These are phyloP conservation scores for Metarhizium robertsii DNA, from an alignment of 2,329 filamentous ascomycete genomes.

Conservation along the genomic window DNA sequence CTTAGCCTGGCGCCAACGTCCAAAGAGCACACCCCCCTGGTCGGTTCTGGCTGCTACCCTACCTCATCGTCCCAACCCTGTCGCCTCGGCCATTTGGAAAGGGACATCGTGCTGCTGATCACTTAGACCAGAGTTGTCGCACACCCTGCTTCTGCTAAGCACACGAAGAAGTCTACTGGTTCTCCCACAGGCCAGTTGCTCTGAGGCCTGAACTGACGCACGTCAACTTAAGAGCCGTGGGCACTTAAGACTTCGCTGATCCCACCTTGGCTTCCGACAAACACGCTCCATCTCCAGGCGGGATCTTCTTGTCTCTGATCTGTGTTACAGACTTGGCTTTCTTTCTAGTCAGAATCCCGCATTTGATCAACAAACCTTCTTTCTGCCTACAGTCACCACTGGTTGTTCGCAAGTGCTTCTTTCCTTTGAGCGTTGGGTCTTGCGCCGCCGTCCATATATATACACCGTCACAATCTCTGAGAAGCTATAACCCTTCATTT, in stretches of 20 bases:
- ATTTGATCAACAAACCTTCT: constrained; percentile 41
- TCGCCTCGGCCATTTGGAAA: constrained; percentile 36
- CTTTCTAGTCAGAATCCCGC: constrained; percentile 35
- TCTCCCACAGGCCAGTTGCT: constrained; percentile 27
- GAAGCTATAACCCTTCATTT: neutral
- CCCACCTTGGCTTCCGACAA: constrained; percentile 31
- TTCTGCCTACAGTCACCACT: constrained; percentile 1
- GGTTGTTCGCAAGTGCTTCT: neutral
- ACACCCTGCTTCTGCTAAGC: constrained; percentile 24
- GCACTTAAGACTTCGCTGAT: constrained; percentile 54
- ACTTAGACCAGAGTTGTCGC: constrained; percentile 43
- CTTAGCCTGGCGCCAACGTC: constrained; percentile 19
- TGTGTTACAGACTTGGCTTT: constrained; percentile 36
- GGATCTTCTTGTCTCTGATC: constrained; percentile 30
- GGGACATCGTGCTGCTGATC: constrained; percentile 47
- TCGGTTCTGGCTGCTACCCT: constrained; percentile 27
- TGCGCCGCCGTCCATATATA: neutral
- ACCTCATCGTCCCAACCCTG: constrained; percentile 34
- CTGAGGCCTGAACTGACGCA: constrained; percentile 29
- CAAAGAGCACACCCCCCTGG: constrained; percentile 9
- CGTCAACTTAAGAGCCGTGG: constrained; percentile 26
- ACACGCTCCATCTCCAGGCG: constrained; percentile 21
- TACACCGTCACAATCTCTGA: neutral
- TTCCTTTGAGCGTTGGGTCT: neutral
- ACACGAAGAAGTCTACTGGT: constrained; percentile 26